Conservation (phyloP, 305 asterid genomes). For the Nicotiana rustica region DNA sequence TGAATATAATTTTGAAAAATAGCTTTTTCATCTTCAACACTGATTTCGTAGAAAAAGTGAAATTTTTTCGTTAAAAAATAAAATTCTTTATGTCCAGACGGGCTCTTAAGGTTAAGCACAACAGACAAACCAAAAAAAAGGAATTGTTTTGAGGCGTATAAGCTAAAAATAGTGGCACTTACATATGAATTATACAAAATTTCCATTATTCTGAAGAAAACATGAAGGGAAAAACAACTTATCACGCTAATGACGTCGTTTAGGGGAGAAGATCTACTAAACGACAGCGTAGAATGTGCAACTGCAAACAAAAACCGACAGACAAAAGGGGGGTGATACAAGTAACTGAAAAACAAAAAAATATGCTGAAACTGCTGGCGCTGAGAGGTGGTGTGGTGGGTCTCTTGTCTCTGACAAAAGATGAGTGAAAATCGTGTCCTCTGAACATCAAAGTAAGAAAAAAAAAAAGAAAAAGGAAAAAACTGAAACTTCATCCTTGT, state of each 20-base stretch:
- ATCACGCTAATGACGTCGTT: background rate
- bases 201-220: background rate
- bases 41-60: too few species aligned
- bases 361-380: constrained; percentile 30
- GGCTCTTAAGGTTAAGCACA: background rate
- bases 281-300: background rate
- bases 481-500: background rate
- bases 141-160: background rate
- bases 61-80: too few species aligned
- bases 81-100: too few species aligned
- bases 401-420: background rate
- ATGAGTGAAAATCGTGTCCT: constrained; percentile 32
- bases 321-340: background rate
- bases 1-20: too few species aligned
- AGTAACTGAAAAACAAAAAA: constrained; percentile 18
- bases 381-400: constrained; percentile 6
- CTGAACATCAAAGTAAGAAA: constrained; percentile 5
- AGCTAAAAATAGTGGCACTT: background rate
- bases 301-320: constrained; percentile 7
- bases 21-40: too few species aligned
- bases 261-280: background rate
- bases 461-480: background rate
- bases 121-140: background rate
- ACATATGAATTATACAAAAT: background rate
- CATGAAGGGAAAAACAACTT: background rate